Base-by-base conservation (phyloP, 345 rosid species). In the Salix caprea region DNA sequence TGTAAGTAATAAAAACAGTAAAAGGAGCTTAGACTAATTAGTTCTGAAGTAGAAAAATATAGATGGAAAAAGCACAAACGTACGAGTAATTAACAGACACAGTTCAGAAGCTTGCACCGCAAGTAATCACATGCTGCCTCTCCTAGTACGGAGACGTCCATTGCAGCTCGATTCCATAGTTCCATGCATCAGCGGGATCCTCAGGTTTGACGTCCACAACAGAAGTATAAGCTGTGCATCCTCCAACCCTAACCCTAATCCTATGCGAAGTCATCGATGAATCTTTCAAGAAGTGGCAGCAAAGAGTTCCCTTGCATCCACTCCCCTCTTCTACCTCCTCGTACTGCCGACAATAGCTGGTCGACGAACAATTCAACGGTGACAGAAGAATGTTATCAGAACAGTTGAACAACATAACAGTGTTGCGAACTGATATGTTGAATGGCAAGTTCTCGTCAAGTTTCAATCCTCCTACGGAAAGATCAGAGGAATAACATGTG, bases 221-320 rank as follows among this genome's bases (percentile, higher is more conserved):
- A 11, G 78, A 79, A 64, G 92, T 85, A 77, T 86, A 89, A 52
- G 90, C 91, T 40, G 89, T 84, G 79, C 91, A 86, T 1, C 92
- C 94, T 37, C 88, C 92, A 34, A 54, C 52, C 77, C 92, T 77
- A 34, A 86, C 83, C 79, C 92, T 83, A 68, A 89, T 89, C 82
- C 72, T 82, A 65, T 74, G 89, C 0, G 88, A 79, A 24, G 81
- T 88, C 89, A 88, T 88, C 48, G 89, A 76, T 19, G 90, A 70
- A 67, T 90, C 94, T 81, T 87, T 87, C 86, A 87, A 78, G 82
- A 72, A 88, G 75, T 87, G 92, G 74, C 92, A 90, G 68, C 94
- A 90, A 65, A 90, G 88, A 14, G 86, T 85, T 10, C 82, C 86
- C 71, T 1, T 73, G 58, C 92, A 90, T 19, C 86, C 84, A 4